Conservation (phyloP, 2,329 filamentous ascomycete genomes). For the Arthrinium puccinioides region DNA sequence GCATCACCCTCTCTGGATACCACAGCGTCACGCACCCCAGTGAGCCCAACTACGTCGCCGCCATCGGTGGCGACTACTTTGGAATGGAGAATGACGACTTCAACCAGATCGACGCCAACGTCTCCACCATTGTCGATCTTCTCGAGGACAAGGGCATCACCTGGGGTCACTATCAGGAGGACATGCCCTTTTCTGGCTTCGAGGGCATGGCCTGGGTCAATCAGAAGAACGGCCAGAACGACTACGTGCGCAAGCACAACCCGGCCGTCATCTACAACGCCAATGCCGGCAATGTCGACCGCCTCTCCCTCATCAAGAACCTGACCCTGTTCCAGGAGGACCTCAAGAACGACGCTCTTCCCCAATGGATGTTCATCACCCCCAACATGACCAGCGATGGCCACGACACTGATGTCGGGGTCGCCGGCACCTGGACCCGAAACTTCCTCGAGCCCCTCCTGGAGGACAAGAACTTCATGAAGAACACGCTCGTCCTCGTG, state of each 20-base stretch:
- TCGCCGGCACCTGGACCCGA: constrained; percentile 61
- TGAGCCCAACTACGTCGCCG: constrained; percentile 68
- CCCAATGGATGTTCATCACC: constrained; percentile 66
- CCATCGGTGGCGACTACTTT: constrained; percentile 64
- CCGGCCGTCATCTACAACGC: constrained; percentile 58
- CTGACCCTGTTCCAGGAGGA: constrained; percentile 62
- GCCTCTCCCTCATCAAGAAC: constrained; percentile 67
- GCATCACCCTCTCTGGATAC: constrained; percentile 53
- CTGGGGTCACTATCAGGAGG: constrained; percentile 71
- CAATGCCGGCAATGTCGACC: constrained; percentile 49
- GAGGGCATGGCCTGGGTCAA: constrained; percentile 59
- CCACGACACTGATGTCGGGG: constrained; percentile 65
- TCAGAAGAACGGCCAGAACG: constrained; percentile 57
- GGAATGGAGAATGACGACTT: constrained; percentile 65
- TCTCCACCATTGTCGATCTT: constrained; percentile 62
- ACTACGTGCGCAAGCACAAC: constrained; percentile 83
- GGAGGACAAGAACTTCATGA: constrained; percentile 61
- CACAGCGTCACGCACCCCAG: constrained; percentile 64
- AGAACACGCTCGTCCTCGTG: constrained; percentile 67
- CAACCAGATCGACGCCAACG: constrained; percentile 47
- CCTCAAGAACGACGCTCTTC: constrained; percentile 53
- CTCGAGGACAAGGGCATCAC: constrained; percentile 57
- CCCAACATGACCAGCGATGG: constrained; percentile 72
- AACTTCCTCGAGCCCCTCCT: constrained; percentile 65
- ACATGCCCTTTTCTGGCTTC: constrained; percentile 69